Conservation (phyloP, 2,329 filamentous ascomycete genomes). For the Verticillium nubilum region DNA sequence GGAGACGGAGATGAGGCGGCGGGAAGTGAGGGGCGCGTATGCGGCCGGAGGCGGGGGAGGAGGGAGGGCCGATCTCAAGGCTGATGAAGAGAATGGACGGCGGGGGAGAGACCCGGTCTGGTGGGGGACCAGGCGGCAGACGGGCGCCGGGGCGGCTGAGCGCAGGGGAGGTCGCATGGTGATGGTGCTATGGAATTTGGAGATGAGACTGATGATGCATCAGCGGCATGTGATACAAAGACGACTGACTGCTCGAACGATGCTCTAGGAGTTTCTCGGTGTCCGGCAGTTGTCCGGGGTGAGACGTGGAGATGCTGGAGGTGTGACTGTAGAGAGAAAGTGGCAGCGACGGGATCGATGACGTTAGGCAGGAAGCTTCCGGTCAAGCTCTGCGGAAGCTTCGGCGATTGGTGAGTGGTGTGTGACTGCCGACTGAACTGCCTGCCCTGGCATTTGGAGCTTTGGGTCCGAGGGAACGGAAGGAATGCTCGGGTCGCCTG, state of each 20-base stretch:
- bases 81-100: slow-evolving; percentile 19
- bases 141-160: not conserved
- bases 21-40: slow-evolving; percentile 59
- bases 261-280: not conserved
- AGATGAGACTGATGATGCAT: not conserved
- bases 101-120: slow-evolving; percentile 7
- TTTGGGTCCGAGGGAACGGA: not conserved
- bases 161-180: not conserved
- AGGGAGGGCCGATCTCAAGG: slow-evolving; percentile 6
- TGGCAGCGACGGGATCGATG: not conserved
- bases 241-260: not conserved
- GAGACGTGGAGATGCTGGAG: not conserved
- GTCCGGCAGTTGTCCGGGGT: not conserved
- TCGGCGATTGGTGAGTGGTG: not conserved
- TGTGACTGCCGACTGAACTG: too few relatives aligned
- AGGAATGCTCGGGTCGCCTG: not conserved
- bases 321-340: not conserved
- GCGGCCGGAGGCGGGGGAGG: slow-evolving; percentile 37
- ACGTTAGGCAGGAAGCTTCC: not conserved
- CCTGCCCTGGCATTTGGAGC: not conserved
- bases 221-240: not conserved
- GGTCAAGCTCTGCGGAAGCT: not conserved
- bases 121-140: not conserved
- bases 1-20: slow-evolving; percentile 71
- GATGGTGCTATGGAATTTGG: not conserved